A percentile compares a stretch with the other conserved stretches of the same genome.
These are phyloP conservation scores for Penicillium sp. DNA, from an alignment of 2,329 filamentous ascomycete species.

Conservation along the genomic window DNA sequence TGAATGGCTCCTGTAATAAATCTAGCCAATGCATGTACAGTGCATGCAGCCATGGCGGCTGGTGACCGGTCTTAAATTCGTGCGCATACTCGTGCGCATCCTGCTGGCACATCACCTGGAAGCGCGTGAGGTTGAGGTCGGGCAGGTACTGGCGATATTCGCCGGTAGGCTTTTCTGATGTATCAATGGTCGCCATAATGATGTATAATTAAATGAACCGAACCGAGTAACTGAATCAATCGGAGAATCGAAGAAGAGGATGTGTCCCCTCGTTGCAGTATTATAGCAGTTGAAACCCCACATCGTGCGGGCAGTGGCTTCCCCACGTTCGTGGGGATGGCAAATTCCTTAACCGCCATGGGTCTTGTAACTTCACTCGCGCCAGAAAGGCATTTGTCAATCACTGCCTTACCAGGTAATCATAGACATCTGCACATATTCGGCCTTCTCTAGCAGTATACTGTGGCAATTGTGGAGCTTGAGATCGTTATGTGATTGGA, in stretches of 20 bases:
- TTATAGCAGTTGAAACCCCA: conserved; percentile 22
- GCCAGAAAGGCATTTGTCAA: conserved; percentile 14
- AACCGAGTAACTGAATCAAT: not conserved
- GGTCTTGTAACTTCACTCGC: not conserved
- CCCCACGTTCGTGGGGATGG: conserved; percentile 27
- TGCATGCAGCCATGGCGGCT: conserved; percentile 66
- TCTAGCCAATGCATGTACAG: conserved; percentile 60
- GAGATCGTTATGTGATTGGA: no score
- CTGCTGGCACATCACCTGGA: conserved; percentile 62
- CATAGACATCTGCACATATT: not conserved
- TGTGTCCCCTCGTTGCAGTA: not conserved
- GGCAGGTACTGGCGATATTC: conserved; percentile 61
- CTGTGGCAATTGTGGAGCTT: no score
- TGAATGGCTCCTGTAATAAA: conserved; percentile 63
- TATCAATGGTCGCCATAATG: conserved; percentile 4
- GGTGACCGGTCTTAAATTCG: conserved; percentile 57
- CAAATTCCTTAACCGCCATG: conserved; percentile 21
- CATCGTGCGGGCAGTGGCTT: conserved; percentile 7
- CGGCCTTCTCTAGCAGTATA: not conserved
- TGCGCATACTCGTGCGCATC: conserved; percentile 62
- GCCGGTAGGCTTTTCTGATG: conserved; percentile 28
- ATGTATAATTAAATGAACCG: not conserved
- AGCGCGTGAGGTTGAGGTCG: conserved; percentile 60
- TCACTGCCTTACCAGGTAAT: not conserved
- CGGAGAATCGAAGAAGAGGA: not conserved